Percentiles rank a stretch among this genome's conserved stretches.
Conservation (phyloP, 257 asterid genomes). For the Penstemon davidsonii region DNA sequence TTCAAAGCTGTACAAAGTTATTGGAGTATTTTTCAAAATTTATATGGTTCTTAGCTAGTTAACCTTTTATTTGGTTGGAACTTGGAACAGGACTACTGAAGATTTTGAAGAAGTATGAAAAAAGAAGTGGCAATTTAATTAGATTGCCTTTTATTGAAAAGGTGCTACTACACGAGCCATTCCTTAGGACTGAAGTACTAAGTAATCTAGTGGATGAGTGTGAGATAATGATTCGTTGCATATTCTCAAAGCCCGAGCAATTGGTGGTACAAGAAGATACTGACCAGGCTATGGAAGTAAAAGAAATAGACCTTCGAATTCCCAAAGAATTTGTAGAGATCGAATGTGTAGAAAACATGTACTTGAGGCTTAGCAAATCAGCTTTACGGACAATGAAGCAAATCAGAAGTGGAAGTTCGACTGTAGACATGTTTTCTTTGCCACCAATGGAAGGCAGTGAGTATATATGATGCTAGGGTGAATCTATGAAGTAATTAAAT, state of each 20-base stretch:
- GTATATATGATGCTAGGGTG: slow-evolving; percentile 27
- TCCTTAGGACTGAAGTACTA: slow-evolving; percentile 54
- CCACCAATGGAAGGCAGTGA: slow-evolving; percentile 50
- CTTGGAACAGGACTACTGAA: slow-evolving; percentile 66
- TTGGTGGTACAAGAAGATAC: slow-evolving; percentile 42
- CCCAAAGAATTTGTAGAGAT: slow-evolving; percentile 59
- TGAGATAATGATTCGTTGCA: slow-evolving; percentile 54
- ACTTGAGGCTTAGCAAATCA: slow-evolving; percentile 56
- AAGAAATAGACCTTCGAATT: slow-evolving; percentile 32
- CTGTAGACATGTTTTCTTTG: slow-evolving; percentile 59
- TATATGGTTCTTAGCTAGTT: not conserved
- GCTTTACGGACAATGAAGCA: slow-evolving; percentile 61
- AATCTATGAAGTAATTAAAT: slow-evolving; percentile 33
- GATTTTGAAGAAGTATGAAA: slow-evolving; percentile 80
- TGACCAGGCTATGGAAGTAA: slow-evolving; percentile 26
- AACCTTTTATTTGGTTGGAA: slow-evolving; percentile 24
- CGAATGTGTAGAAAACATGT: slow-evolving; percentile 58
- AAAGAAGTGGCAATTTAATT: slow-evolving; percentile 61
- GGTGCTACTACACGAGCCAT: slow-evolving; percentile 63
- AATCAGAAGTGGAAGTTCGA: slow-evolving; percentile 69
- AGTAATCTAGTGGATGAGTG: slow-evolving; percentile 65
- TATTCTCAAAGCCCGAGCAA: slow-evolving; percentile 47
- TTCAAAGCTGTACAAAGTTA: too few relatives aligned
- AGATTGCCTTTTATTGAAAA: slow-evolving; percentile 66
- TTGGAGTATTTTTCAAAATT: too few relatives aligned